Percentiles rank a stretch among this genome's conserved stretches.
Evolutionary conservation across 176 grass and related monocot genomes (phyloP).

Genomic region (Leersia perrieri): DNA sequence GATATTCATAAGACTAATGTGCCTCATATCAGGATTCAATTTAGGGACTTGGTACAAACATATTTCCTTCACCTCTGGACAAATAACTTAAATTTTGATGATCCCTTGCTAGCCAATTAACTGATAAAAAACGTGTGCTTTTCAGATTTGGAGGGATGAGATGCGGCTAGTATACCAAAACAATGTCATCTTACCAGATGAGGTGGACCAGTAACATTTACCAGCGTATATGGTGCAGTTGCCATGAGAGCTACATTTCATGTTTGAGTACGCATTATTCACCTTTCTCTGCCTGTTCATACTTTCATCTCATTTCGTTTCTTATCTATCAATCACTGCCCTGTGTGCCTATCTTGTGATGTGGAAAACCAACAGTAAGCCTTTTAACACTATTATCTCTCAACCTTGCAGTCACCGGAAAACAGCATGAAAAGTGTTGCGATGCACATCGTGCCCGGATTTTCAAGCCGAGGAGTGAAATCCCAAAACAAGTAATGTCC

Average conservation of each 20-base stretch:
- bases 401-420: background rate
- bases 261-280: slow-evolving; percentile 3
- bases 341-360: background rate
- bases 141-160: slow-evolving; percentile 98
- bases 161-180: slow-evolving; percentile 82
- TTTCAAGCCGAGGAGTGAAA: background rate
- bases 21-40: slow-evolving; percentile 89
- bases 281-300: background rate
- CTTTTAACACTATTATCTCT: background rate
- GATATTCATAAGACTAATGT: slow-evolving; percentile 94
- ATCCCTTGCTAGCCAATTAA: background rate
- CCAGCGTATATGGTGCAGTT: background rate
- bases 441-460: background rate
- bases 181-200: slow-evolving; percentile 56
- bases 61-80: background rate
- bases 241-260: slow-evolving; percentile 2
- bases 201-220: slow-evolving; percentile 58
- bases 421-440: background rate
- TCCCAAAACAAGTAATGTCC: background rate
- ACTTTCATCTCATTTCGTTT: background rate
- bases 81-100: background rate
- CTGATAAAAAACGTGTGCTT: background rate
- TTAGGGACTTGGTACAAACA: slow-evolving; percentile 66
- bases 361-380: background rate
- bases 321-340: background rate